Conservation (phyloP, 495 filamentous ascomycete genomes). For the Aspergillus homomorphus region DNA sequence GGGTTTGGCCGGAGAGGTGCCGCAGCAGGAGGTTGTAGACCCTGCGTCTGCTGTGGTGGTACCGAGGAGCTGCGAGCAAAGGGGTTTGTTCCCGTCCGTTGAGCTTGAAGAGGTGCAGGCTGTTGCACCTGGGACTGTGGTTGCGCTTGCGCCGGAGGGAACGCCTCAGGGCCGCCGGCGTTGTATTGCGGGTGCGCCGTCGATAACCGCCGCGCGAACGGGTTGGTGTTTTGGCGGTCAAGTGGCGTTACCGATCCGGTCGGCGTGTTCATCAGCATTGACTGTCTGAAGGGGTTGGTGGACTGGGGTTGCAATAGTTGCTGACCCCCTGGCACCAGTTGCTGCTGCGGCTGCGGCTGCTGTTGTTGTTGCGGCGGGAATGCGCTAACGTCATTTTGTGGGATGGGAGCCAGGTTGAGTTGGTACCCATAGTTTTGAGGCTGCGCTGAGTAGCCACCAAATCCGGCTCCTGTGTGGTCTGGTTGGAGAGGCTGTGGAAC, state of each 20-base stretch:
- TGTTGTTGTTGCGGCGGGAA: slow-evolving; percentile 49
- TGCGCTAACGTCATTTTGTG: slow-evolving; percentile 59
- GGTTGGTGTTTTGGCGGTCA: slow-evolving; percentile 74
- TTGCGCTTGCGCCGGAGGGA: slow-evolving; percentile 34
- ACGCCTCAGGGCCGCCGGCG: slow-evolving; percentile 29
- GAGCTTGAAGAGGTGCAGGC: slow-evolving; percentile 36
- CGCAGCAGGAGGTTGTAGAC: slow-evolving; percentile 35
- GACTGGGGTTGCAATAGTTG: slow-evolving; percentile 52
- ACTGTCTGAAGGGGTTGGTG: slow-evolving; percentile 88
- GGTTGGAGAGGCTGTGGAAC: slow-evolving; percentile 51
- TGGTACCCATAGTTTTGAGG: slow-evolving; percentile 50
- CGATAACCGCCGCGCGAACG: slow-evolving; percentile 65
- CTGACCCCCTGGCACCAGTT: slow-evolving; percentile 27
- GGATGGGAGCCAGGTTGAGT: slow-evolving; percentile 54
- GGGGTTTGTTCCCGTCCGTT: slow-evolving; percentile 51
- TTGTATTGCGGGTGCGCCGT: slow-evolving; percentile 39
- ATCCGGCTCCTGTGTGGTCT: slow-evolving; percentile 75
- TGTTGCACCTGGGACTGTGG: slow-evolving; percentile 44
- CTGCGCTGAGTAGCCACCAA: slow-evolving; percentile 78
- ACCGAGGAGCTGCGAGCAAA: slow-evolving; percentile 48
- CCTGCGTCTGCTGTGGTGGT: slow-evolving; percentile 31
- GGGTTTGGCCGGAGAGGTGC: slow-evolving; percentile 61
- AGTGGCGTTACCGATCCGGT: slow-evolving; percentile 45
- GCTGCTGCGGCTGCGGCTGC: slow-evolving; percentile 25
- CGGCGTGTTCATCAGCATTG: slow-evolving; percentile 63